Conservation (phyloP, 306 rosid species). For the Quercus wislizeni region DNA sequence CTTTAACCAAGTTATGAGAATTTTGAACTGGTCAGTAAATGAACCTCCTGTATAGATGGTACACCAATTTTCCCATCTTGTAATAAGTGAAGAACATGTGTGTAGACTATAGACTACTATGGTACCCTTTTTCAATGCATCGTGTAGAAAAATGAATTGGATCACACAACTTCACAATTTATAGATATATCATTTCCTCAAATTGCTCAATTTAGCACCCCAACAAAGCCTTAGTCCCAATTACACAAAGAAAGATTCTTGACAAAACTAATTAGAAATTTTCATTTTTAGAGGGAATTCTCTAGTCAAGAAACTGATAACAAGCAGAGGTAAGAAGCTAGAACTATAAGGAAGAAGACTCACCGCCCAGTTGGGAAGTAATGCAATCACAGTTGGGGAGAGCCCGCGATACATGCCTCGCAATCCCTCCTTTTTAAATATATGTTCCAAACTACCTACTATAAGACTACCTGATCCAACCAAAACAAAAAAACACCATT, state of each 20-base stretch:
- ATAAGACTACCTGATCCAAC: constrained; percentile 62
- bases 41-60: background rate
- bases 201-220: background rate
- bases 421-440: constrained; percentile 73
- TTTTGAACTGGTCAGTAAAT: background rate
- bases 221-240: background rate
- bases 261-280: too few species aligned
- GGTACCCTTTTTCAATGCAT: background rate
- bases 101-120: background rate
- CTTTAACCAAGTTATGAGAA: background rate
- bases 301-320: too few species aligned
- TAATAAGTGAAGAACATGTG: background rate
- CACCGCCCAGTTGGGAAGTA: constrained; percentile 95
- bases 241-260: too few species aligned
- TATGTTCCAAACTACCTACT: constrained; percentile 71
- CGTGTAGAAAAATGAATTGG: background rate
- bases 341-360: constrained; percentile 27
- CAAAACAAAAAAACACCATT: background rate
- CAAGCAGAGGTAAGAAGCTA: too few species aligned
- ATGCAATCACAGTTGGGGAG: constrained; percentile 77
- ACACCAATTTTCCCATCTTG: background rate
- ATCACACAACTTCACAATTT: background rate
- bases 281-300: too few species aligned
- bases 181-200: background rate
- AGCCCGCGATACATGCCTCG: constrained; percentile 95